phyloP scores from a whole-genome alignment of 176 grass and related monocot species.

The Oryza rufipogon region DNA sequence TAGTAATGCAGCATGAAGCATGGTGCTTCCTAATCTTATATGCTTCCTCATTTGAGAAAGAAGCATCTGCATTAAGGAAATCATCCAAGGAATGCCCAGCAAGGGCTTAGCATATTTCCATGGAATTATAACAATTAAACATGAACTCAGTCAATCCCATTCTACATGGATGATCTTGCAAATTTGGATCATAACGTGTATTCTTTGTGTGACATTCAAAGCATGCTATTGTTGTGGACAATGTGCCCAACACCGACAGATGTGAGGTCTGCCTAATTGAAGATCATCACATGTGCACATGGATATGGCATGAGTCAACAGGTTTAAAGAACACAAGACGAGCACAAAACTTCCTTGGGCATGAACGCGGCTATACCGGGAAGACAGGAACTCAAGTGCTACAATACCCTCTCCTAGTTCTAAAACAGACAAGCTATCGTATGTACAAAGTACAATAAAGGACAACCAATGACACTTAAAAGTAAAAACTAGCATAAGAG shows the following conservation, averaged over 20 bases:
- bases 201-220: conserved; percentile 26
- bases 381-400: background rate
- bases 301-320: conserved; percentile 21
- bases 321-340: background rate
- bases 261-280: background rate
- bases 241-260: background rate
- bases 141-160: background rate
- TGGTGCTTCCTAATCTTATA: background rate
- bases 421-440: background rate
- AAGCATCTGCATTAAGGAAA: background rate
- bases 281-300: background rate
- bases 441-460: background rate
- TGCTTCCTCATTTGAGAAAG: background rate
- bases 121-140: background rate
- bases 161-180: conserved; percentile 8
- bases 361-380: background rate
- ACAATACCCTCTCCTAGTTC: background rate
- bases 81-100: background rate
- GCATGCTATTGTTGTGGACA: background rate
- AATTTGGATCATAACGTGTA: background rate
- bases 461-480: background rate
- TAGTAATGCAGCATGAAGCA: background rate
- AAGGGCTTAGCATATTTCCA: background rate
- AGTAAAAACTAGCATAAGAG: background rate
- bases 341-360: background rate